Conservation (phyloP, 257 asterid species). For the Eustoma russellianum region DNA sequence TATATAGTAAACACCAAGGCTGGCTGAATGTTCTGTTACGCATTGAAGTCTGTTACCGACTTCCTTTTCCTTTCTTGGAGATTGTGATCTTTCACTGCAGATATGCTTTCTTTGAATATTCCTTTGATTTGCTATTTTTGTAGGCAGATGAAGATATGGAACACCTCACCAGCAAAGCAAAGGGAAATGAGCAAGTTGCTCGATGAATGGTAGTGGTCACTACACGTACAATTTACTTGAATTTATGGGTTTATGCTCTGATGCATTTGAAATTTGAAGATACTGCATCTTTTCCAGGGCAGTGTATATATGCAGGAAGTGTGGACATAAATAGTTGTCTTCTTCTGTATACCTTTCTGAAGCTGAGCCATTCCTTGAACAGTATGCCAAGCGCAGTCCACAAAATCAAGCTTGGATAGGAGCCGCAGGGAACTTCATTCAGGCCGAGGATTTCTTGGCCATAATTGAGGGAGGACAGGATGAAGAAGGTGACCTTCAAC, state of each 20-base stretch:
- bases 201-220: conserved; percentile 78
- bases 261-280: conserved; percentile 2
- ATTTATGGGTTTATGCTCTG: conserved; percentile 13
- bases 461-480: conserved; percentile 61
- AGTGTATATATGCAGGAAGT: conserved; percentile 62
- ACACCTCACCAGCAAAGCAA: conserved; percentile 84
- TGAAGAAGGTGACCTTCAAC: conserved; percentile 90
- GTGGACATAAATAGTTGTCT: conserved; percentile 55
- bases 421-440: conserved; percentile 83
- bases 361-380: conserved; percentile 95
- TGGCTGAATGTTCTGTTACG: no score
- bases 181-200: conserved; percentile 79
- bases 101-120: no score
- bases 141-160: conserved; percentile 98
- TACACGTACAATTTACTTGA: conserved; percentile 11
- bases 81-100: no score
- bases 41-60: no score
- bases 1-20: no score
- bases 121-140: conserved; percentile 16
- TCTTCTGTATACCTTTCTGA: conserved; percentile 85
- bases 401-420: conserved; percentile 82
- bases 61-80: no score
- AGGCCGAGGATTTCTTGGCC: conserved; percentile 80
- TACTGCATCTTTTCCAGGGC: conserved; percentile 49
- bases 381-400: conserved; percentile 84